These are phyloP conservation scores for Sequoia sempervirens DNA, from an alignment of 75 land plant species.

Conservation along the genomic window DNA sequence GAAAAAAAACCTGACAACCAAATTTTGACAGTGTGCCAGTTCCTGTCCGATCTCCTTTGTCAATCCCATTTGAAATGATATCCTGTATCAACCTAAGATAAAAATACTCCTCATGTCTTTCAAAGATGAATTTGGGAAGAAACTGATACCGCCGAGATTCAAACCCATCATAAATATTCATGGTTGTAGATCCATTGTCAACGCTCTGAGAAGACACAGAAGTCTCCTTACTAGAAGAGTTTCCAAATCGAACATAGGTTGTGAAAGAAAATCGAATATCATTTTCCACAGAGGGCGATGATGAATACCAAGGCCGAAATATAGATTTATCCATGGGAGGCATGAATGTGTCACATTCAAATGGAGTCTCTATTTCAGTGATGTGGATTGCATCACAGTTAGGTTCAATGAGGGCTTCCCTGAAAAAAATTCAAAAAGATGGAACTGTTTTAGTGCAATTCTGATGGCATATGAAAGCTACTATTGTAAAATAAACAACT, in stretches of 20 bases:
- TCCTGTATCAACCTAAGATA: conserved; percentile 84
- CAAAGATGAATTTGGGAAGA: conserved; percentile 65
- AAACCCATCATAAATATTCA: conserved; percentile 13
- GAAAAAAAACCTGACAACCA: conserved; percentile 83
- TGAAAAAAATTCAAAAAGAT: conserved; percentile 23
- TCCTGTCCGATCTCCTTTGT: conserved; percentile 88
- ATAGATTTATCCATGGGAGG: conserved; percentile 59
- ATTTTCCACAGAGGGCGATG: conserved; percentile 73
- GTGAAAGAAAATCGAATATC: conserved; percentile 56
- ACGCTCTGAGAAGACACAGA: not conserved
- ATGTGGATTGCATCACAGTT: conserved; percentile 87
- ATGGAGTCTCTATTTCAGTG: conserved; percentile 64
- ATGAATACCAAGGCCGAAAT: conserved; percentile 85
- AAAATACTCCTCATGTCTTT: conserved; percentile 80
- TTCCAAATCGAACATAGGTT: conserved; percentile 70
- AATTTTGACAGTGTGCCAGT: conserved; percentile 99
- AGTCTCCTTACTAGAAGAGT: conserved; percentile 7
- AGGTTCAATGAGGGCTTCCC: conserved; percentile 76
- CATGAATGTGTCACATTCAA: conserved; percentile 91
- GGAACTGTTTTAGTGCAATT: not conserved
- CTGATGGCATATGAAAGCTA: not conserved
- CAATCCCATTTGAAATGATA: conserved; percentile 60
- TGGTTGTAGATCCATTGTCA: conserved; percentile 12
- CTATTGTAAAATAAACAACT: not conserved
- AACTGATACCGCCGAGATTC: conserved; percentile 32